Evolutionary conservation across 2,329 filamentous ascomycete species (phyloP).

Genomic region (Chaetothyriales sp.): DNA sequence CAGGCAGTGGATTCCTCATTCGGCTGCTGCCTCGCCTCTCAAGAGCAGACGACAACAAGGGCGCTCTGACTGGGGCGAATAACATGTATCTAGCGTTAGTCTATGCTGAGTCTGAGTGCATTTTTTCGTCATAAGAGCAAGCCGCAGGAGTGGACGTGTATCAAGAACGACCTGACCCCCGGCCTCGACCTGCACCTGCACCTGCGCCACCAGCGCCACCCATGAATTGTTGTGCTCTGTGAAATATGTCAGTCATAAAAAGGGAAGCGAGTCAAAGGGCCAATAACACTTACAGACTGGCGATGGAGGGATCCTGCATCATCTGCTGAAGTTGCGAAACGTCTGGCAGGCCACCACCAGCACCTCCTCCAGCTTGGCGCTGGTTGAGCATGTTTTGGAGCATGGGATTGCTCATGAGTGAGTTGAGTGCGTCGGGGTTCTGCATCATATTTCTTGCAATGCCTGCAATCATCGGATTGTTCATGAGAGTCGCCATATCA

Average conservation of each 20-base stretch:
- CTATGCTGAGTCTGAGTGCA: background rate
- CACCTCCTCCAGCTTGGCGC: conserved; percentile 27
- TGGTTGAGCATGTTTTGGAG: conserved; percentile 19
- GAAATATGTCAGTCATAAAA: conserved; percentile 1
- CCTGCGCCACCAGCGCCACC: conserved; percentile 34
- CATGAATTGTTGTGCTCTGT: conserved; percentile 54
- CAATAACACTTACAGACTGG: conserved; percentile 62
- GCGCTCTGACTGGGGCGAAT: too few relatives aligned
- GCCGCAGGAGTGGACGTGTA: background rate
- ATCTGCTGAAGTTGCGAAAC: conserved; percentile 44
- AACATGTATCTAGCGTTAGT: background rate
- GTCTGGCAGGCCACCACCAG: conserved; percentile 84
- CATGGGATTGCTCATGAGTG: conserved; percentile 80
- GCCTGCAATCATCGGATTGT: conserved; percentile 92
- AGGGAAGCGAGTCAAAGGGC: background rate
- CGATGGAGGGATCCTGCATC: conserved; percentile 85
- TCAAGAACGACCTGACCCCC: conserved; percentile 5
- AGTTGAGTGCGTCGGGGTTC: conserved; percentile 83
- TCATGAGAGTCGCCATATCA: conserved; percentile 76
- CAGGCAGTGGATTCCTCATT: background rate
- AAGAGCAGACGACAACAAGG: too few relatives aligned
- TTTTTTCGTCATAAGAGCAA: background rate
- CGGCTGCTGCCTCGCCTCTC: too few relatives aligned
- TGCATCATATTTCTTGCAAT: conserved; percentile 98
- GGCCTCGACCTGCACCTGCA: conserved; percentile 11